phyloP scores from a whole-genome alignment of 305 asterid species.

The Solanum chacoense region DNA sequence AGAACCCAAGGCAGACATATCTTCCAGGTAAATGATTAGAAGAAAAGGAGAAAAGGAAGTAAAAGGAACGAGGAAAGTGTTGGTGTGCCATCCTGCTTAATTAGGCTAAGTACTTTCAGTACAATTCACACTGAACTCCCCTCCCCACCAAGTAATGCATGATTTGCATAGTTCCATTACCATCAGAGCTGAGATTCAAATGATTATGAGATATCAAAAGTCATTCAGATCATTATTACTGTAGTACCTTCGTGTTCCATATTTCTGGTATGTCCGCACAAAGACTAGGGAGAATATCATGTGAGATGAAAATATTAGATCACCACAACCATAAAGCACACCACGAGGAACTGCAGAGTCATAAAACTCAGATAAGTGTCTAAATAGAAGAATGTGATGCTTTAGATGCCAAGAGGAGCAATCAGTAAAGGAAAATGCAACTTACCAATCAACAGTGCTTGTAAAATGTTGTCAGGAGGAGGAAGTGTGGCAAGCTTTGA shows the following conservation, averaged over 20 bases:
- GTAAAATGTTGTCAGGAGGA: conserved; percentile 51
- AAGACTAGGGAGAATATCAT: conserved; percentile 94
- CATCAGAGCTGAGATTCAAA: not conserved
- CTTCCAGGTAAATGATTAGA: not conserved
- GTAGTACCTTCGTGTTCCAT: conserved; percentile 55
- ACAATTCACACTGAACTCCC: not conserved
- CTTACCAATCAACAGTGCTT: conserved; percentile 60
- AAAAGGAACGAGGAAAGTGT: not conserved
- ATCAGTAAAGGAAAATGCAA: not conserved
- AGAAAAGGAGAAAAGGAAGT: not conserved
- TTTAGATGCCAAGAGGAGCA: not conserved
- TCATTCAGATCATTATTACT: not conserved
- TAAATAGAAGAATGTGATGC: not conserved
- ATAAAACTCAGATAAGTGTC: conserved; percentile 2
- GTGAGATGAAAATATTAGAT: conserved; percentile 95
- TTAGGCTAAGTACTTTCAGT: not conserved
- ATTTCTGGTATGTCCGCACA: conserved; percentile 80
- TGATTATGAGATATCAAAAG: not conserved
- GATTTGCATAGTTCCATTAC: not conserved
- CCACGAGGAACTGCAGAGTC: conserved; percentile 72
- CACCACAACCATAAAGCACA: conserved; percentile 92
- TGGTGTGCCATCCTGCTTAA: not conserved
- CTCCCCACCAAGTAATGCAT: not conserved
- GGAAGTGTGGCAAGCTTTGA: conserved; percentile 88
- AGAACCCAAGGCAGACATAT: not conserved